Conservation (phyloP, 306 rosid genomes). For the Quercus dentata region DNA sequence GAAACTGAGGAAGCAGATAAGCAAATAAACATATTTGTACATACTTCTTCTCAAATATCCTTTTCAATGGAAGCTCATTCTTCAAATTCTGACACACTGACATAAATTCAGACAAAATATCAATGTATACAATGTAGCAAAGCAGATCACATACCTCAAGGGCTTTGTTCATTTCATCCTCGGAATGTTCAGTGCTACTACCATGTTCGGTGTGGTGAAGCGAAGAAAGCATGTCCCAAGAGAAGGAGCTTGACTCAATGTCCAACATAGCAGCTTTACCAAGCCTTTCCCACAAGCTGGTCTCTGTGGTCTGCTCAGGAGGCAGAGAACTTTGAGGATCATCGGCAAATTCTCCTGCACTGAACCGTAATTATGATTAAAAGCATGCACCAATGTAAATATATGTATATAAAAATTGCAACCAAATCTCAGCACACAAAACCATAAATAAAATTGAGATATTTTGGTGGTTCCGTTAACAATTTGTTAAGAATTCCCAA, state of each 20-base stretch:
- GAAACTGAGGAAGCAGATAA: slow-evolving; percentile 28
- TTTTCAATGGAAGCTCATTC: neutral
- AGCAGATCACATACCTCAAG: slow-evolving; percentile 61
- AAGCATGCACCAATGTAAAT: neutral
- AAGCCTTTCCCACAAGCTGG: slow-evolving; percentile 87
- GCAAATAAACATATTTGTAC: slow-evolving; percentile 10
- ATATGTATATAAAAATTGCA: neutral
- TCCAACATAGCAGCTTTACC: slow-evolving; percentile 80
- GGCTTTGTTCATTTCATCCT: slow-evolving; percentile 81
- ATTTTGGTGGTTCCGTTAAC: neutral
- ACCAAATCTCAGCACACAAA: neutral
- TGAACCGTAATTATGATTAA: slow-evolving; percentile 31
- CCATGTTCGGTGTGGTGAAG: slow-evolving; percentile 82
- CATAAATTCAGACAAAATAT: neutral
- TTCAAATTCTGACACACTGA: neutral
- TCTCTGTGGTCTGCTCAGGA: slow-evolving; percentile 54
- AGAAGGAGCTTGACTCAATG: slow-evolving; percentile 62
- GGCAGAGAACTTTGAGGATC: slow-evolving; percentile 26
- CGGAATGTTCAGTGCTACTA: slow-evolving; percentile 68
- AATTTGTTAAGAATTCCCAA: neutral
- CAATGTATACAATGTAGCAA: neutral
- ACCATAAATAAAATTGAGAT: neutral
- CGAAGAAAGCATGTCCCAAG: slow-evolving; percentile 79
- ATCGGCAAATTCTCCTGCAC: slow-evolving; percentile 43
- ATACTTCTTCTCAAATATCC: slow-evolving; percentile 13